Conservation (phyloP, 371 early-diverging fungal species). For the Blakeslea trispora region DNA sequence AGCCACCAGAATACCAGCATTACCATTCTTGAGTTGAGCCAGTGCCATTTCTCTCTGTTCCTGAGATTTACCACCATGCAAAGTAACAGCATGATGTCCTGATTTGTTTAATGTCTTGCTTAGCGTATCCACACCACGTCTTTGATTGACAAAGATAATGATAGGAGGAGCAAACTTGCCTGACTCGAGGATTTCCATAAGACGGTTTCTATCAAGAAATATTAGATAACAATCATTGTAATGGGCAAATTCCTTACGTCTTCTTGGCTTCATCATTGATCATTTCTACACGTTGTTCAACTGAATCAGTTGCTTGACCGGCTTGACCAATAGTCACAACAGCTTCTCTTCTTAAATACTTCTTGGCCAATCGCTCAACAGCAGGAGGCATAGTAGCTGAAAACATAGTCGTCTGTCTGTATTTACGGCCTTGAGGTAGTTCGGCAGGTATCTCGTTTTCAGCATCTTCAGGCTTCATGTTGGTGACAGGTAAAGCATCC, state of each 20-base stretch:
- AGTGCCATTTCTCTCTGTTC: slow-evolving; percentile 86
- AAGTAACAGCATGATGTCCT: slow-evolving; percentile 73
- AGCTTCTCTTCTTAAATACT: slow-evolving; percentile 90
- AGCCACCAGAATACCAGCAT: slow-evolving; percentile 84
- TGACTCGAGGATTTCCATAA: slow-evolving; percentile 73
- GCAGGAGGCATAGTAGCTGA: slow-evolving; percentile 99
- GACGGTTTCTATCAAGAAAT: slow-evolving; percentile 73
- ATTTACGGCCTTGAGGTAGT: slow-evolving; percentile 51
- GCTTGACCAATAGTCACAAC: slow-evolving; percentile 97
- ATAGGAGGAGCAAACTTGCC: slow-evolving; percentile 80
- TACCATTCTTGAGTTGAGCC: slow-evolving; percentile 72
- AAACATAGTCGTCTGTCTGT: slow-evolving; percentile 99
- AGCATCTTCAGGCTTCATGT: slow-evolving; percentile 84
- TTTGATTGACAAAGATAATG: slow-evolving; percentile 97
- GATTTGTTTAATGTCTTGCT: slow-evolving; percentile 70
- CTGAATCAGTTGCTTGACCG: slow-evolving; percentile 95
- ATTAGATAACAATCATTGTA: too few relatives aligned
- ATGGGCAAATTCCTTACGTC: slow-evolving; percentile 51
- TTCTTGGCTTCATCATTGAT: slow-evolving; percentile 85
- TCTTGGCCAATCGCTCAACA: slow-evolving; percentile 92
- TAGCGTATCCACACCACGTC: slow-evolving; percentile 81
- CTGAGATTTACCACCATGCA: slow-evolving; percentile 97
- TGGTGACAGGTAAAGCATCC: slow-evolving; percentile 89
- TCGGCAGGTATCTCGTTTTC: slow-evolving; percentile 53
- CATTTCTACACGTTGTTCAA: slow-evolving; percentile 95